Evolutionary conservation across 768 basidiomycete genomes (phyloP), one percentile per base, ranked within the genome.

Genomic region (Macrolepiota dolichaula): DNA sequence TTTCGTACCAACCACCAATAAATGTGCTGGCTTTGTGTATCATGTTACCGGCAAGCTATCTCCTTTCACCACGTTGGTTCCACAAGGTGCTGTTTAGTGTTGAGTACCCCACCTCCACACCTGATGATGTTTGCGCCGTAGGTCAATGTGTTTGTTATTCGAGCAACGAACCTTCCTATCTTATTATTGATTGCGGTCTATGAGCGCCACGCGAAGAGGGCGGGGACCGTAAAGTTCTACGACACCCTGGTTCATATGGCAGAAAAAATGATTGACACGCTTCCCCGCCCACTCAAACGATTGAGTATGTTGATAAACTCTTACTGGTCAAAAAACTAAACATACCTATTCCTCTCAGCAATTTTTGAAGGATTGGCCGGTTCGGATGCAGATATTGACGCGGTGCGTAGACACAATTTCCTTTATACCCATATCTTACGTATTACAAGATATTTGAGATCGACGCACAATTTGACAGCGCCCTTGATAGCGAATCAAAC

Each of bases 1-100:
- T 97, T 71, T 94, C 92, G 24, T 98, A 98, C 71, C 93, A 95
- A 68, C 90, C 96, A 0, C 97, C 97, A 0, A 74, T 98, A 68
- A 99, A 98, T 72, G 73, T 98, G 5, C 62, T 96, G 46, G 97
- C 96, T 0, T 76, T 98, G 13, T 85, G 86, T 55, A 78, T 96
- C 64, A 89, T 99, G 82, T 79, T 95, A 63, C 95, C 97, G 1
- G 80, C 91, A 22, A 91, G 88, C 64, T 95, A 91, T 71, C 74
- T 94, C 55, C 78, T 97, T n/a, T 82, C 82, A 6, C 94, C 95
- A n/a, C 81, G 96, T 57, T 98, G 94, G 94, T 98, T 98, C 71
- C 96, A 98, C 71, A 98, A 98, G 78, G 91, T 91, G 68, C 3
- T 56, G 59, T 51, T 17, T 22, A 19, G 25, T n/a, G 17, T 19